phyloP scores from a whole-genome alignment of 1,139 yeast species.

The Meyerozyma sp. region DNA sequence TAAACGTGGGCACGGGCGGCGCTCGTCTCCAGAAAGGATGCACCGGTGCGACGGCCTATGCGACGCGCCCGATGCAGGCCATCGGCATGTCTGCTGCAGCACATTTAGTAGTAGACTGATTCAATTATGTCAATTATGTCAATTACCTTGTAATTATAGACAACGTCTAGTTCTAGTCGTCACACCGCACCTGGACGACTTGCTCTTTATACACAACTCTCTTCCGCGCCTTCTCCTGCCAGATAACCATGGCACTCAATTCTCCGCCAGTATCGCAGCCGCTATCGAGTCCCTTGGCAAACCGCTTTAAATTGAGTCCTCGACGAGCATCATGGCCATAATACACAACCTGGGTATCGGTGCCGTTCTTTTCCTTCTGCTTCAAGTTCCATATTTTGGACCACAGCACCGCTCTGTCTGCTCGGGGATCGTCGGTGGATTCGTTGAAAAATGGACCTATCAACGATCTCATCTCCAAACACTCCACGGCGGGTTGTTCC shows the following conservation, averaged over 20 bases:
- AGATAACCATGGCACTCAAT: slow-evolving; percentile 61
- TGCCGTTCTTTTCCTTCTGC: slow-evolving; percentile 28
- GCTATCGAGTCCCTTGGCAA: slow-evolving; percentile 74
- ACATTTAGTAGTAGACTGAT: too few relatives aligned
- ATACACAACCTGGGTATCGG: slow-evolving; percentile 46
- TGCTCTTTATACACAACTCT: slow-evolving; percentile 19
- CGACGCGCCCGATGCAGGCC: too few relatives aligned
- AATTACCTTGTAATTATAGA: too few relatives aligned
- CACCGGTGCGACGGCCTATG: too few relatives aligned
- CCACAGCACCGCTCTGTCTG: slow-evolving; percentile 56
- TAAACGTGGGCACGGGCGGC: not conserved
- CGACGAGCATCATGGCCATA: slow-evolving; percentile 89
- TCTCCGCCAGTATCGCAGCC: slow-evolving; percentile 76
- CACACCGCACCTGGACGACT: slow-evolving; percentile 19
- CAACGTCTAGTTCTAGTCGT: not conserved
- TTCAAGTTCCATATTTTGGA: slow-evolving; percentile 55
- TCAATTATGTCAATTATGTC: not conserved
- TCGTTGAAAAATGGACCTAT: slow-evolving; percentile 51
- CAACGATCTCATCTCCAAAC: slow-evolving; percentile 57
- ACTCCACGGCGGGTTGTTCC: slow-evolving; percentile 58
- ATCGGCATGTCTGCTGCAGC: too few relatives aligned
- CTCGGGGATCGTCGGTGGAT: slow-evolving; percentile 48
- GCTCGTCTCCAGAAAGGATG: not conserved
- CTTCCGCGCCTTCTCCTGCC: slow-evolving; percentile 15
- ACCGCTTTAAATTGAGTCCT: slow-evolving; percentile 63